Evolutionary conservation across 345 rosid species (phyloP).

Genomic region (Salix purpurea): DNA sequence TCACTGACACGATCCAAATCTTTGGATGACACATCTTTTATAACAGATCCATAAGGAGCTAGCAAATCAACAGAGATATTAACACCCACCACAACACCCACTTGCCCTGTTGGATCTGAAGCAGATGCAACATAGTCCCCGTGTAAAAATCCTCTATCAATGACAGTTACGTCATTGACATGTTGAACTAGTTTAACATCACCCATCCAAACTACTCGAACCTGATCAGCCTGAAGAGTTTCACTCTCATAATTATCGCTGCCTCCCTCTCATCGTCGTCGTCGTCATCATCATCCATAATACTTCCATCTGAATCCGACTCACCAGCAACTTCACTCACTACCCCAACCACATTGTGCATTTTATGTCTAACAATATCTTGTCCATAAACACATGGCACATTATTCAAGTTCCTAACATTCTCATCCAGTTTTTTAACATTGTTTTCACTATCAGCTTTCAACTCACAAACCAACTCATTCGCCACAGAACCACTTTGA

Average conservation of each 20-base stretch:
- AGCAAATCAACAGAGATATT: constrained; percentile 67
- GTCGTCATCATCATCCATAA: constrained; percentile 55
- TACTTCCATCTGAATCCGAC: constrained; percentile 77
- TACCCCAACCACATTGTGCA: constrained; percentile 57
- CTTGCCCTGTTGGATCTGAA: constrained; percentile 78
- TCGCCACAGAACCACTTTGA: constrained; percentile 22
- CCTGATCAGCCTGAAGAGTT: constrained; percentile 64
- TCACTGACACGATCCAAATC: constrained; percentile 83
- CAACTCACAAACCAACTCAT: constrained; percentile 26
- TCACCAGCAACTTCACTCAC: constrained; percentile 91
- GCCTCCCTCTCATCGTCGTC: constrained; percentile 26
- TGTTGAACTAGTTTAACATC: constrained; percentile 65
- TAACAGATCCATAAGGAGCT: constrained; percentile 59
- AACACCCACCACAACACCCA: constrained; percentile 82
- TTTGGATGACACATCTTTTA: constrained; percentile 60
- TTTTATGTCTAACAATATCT: constrained; percentile 70
- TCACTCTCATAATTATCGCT: constrained; percentile 42
- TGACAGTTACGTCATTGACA: constrained; percentile 50
- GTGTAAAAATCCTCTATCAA: constrained; percentile 87
- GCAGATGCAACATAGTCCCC: constrained; percentile 90
- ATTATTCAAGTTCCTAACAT: constrained; percentile 27
- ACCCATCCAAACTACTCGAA: constrained; percentile 88
- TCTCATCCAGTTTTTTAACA: constrained; percentile 27
- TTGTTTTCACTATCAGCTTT: constrained; percentile 21
- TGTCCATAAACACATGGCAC: constrained; percentile 59